Conservation (phyloP, 768 basidiomycete species). For the Termitomyces sp. region DNA sequence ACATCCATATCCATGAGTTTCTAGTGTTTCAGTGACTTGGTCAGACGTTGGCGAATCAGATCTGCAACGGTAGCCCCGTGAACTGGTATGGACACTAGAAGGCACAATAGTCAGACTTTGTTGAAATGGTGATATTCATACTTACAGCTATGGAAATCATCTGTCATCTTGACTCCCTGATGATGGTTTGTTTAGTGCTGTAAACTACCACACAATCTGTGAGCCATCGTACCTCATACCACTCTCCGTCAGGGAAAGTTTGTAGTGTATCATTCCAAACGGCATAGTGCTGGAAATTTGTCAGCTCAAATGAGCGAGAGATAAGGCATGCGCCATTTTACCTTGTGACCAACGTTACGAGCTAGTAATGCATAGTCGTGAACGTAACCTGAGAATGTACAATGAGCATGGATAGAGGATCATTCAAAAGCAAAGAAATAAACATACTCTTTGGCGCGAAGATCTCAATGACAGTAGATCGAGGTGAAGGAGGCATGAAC, state of each 20-base stretch:
- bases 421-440: background rate
- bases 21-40: background rate
- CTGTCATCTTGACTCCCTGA: slow-evolving; percentile 1
- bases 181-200: background rate
- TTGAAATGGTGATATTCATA: background rate
- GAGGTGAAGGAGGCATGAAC: slow-evolving; percentile 62
- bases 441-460: slow-evolving; percentile 53
- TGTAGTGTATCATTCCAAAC: slow-evolving; percentile 66
- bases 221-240: slow-evolving; percentile 21
- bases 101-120: background rate
- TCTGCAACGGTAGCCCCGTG: slow-evolving; percentile 3
- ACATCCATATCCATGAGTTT: background rate
- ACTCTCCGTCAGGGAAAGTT: slow-evolving; percentile 26
- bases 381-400: slow-evolving; percentile 25
- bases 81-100: slow-evolving; percentile 10
- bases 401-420: background rate
- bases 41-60: slow-evolving; percentile 6
- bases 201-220: too few species aligned
- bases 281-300: slow-evolving; percentile 45
- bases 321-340: slow-evolving; percentile 6
- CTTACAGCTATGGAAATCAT: slow-evolving; percentile 8
- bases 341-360: slow-evolving; percentile 40
- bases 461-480: slow-evolving; percentile 68
- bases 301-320: background rate
- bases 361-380: slow-evolving; percentile 44